Percentiles rank a stretch among this genome's conserved stretches.
These are phyloP conservation scores for Cucurbita maxima DNA, from an alignment of 306 rosid genomes.

Conservation along the genomic window DNA sequence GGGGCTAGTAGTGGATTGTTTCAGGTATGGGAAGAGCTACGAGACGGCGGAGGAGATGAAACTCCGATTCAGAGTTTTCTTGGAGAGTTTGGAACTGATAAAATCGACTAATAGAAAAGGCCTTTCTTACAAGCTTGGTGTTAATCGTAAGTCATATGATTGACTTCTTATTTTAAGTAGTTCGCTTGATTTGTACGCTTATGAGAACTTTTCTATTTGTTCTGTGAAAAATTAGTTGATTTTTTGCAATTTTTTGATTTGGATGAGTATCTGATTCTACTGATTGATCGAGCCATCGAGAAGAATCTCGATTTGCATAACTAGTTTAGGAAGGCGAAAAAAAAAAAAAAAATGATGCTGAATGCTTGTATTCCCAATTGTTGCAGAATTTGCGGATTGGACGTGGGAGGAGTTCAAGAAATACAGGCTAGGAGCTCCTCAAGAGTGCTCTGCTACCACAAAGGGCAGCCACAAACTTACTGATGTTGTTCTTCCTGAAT, in stretches of 20 bases:
- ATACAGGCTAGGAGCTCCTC: slow-evolving; percentile 78
- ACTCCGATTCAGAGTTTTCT: slow-evolving; percentile 48
- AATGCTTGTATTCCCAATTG: background rate
- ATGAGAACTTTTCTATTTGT: background rate
- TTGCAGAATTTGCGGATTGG: slow-evolving; percentile 76
- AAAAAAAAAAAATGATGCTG: background rate
- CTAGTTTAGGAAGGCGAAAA: background rate
- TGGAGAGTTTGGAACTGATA: slow-evolving; percentile 44
- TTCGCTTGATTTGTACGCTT: background rate
- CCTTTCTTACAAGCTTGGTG: slow-evolving; percentile 49
- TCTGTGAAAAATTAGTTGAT: background rate
- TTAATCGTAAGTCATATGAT: slow-evolving; percentile 41
- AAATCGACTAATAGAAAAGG: slow-evolving; percentile 51
- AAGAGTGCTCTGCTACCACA: slow-evolving; percentile 84
- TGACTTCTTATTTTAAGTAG: background rate
- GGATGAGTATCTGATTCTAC: background rate
- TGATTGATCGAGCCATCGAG: background rate
- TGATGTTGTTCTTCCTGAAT: slow-evolving; percentile 38
- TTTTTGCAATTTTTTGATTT: background rate
- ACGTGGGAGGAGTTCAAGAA: slow-evolving; percentile 77
- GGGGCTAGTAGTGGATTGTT: background rate
- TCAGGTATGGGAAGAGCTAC: slow-evolving; percentile 51
- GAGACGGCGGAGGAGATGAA: slow-evolving; percentile 52
- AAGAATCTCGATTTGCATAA: background rate
- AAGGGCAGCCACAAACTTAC: slow-evolving; percentile 57